Percentiles rank a stretch among this genome's conserved stretches.
Conservation (phyloP, 2,329 filamentous ascomycete genomes). For the Tolypocladium cylindrosporum region DNA sequence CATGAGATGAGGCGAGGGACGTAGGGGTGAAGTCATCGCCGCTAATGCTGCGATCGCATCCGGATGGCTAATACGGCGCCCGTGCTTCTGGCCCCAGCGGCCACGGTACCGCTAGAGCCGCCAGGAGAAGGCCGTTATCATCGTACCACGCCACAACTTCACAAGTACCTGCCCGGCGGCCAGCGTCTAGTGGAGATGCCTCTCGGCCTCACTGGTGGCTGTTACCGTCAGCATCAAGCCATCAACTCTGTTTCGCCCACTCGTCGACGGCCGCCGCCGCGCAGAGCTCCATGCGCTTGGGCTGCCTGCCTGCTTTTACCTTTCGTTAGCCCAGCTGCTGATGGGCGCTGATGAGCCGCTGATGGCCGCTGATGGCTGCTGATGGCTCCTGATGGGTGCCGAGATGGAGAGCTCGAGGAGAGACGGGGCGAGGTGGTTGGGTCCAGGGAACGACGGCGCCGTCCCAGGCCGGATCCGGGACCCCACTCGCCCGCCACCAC, state of each 20-base stretch:
- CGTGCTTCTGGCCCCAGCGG: background rate
- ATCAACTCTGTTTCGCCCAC: background rate
- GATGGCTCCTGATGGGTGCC: background rate
- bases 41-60: background rate
- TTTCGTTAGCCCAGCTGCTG: constrained; percentile 1
- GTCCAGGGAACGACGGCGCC: constrained; percentile 3
- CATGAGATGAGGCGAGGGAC: no score
- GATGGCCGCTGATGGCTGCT: background rate
- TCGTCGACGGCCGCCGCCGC: background rate
- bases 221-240: background rate
- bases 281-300: background rate
- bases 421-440: constrained; percentile 5
- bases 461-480: constrained; percentile 21
- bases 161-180: background rate
- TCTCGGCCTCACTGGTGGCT: background rate
- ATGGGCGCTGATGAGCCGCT: background rate
- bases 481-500: constrained; percentile 12
- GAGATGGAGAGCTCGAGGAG: background rate
- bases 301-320: constrained; percentile 3
- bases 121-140: background rate
- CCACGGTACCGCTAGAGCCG: background rate
- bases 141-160: background rate
- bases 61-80: background rate
- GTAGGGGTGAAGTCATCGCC: background rate
- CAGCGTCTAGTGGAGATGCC: background rate